Evolutionary conservation across 225 moss, liverwort and hornwort genomes (phyloP), one percentile per base, ranked within the genome.

Genomic region (Marchantia polymorpha): DNA sequence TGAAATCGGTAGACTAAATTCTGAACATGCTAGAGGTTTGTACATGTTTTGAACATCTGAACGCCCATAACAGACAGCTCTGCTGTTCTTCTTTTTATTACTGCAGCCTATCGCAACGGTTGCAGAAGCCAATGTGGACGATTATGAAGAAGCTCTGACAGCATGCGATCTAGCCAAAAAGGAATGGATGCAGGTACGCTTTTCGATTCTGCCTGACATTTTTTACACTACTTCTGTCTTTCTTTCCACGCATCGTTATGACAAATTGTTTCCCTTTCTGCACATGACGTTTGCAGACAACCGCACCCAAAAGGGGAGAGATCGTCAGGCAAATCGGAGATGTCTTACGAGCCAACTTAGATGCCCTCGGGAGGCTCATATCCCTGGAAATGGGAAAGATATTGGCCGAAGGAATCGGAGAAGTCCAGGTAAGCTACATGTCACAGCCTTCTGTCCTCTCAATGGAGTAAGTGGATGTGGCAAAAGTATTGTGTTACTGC

Each of bases 341-440:
- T 80, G 90, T 90, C 10, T 81, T 97, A 56, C 89, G 96, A 6
- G 86, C 88, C 14, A 97, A 94, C 81, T 86, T 97, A 66, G 66
- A 80, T 69, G 85, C 84, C 22, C 89, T 97, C 59, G 96, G 96
- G 71, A 94, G 88, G 78, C 96, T 97, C 52, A 89, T 97, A 25
- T 91, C 96, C 72, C 81, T 97, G 51, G 96, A 97, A 82, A 97
- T 97, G 96, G 96, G 96, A 76, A 97, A 97, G 83, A 97, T 97
- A 79, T 78, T 97, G 75, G 82, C 93, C 1, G 96, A 97, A 73
- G 96, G 96, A 49, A 88, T 97, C 69, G 96, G 96, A 81, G 96
- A 97, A 90, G 96, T 97, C n/a, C 96, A 97, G 92, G 96, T 92
- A 75, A 55, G 39, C 63, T 1, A 47, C 25, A 9, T 30, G 8